These are phyloP conservation scores for Arthrobotrys conoides DNA, from an alignment of 2,329 filamentous ascomycete genomes.

Conservation along the genomic window DNA sequence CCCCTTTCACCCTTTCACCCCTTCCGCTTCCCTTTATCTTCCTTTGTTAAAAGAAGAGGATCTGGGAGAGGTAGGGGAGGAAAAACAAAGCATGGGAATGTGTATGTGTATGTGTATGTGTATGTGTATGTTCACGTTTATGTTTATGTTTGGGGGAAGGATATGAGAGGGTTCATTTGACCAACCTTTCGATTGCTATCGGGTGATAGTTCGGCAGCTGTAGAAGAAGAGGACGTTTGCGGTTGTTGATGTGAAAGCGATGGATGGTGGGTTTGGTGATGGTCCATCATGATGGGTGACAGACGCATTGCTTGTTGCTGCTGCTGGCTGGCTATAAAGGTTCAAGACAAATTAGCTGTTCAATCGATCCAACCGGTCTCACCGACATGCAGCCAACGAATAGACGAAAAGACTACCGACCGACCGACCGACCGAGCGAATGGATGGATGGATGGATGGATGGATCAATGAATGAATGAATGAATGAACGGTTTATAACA, in stretches of 20 bases:
- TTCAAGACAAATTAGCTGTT: neutral
- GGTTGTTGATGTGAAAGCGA: constrained; percentile 54
- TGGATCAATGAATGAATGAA: too few species aligned
- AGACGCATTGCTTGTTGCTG: constrained; percentile 41
- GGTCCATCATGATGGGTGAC: constrained; percentile 57
- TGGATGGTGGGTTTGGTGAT: constrained; percentile 50
- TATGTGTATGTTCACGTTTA: too few species aligned
- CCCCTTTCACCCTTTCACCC: neutral
- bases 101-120: neutral
- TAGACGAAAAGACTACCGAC: too few species aligned
- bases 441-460: too few species aligned
- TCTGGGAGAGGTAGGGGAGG: neutral
- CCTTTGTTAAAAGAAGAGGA: neutral
- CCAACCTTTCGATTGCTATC: constrained; percentile 58
- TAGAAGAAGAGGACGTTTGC: constrained; percentile 20
- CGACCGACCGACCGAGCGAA: too few species aligned
- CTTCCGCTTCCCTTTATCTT: neutral
- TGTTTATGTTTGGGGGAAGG: too few species aligned
- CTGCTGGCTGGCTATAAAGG: constrained; percentile 26
- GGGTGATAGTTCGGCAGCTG: constrained; percentile 35
- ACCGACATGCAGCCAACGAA: too few species aligned
- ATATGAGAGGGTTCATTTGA: neutral
- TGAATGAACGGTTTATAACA: too few species aligned
- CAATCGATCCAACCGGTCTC: neutral
- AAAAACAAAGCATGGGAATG: neutral